Percentiles rank a stretch among this genome's conserved stretches.
Conservation (phyloP, 176 grass and related monocot genomes). For the Echinochloa phyllopogon region DNA sequence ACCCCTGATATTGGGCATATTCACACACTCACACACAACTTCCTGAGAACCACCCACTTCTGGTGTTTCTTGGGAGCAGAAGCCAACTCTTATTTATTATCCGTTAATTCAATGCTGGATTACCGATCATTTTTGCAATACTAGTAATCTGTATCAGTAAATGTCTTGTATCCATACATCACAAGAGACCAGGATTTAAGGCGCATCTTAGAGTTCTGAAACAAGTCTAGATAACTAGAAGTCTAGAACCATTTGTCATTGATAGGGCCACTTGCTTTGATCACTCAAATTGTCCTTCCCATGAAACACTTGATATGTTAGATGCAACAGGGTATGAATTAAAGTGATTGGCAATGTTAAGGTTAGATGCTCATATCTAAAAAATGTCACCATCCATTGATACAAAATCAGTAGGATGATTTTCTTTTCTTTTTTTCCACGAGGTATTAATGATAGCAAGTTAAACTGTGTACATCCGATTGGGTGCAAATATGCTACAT, state of each 20-base stretch:
- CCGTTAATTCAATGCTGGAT: not conserved
- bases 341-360: not conserved
- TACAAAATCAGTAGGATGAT: not conserved
- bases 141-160: not conserved
- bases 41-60: not conserved
- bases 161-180: not conserved
- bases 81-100: not conserved
- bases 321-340: not conserved
- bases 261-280: not conserved
- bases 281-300: not conserved
- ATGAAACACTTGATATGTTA: not conserved
- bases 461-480: not conserved
- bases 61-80: not conserved
- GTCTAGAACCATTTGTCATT: not conserved
- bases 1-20: not conserved
- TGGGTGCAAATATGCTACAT: not conserved
- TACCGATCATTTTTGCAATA: not conserved
- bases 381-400: not conserved
- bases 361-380: not conserved
- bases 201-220: not conserved
- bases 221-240: not conserved
- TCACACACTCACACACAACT: not conserved
- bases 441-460: not conserved
- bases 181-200: not conserved
- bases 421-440: not conserved